A percentile compares a stretch with the other conserved stretches of the same genome.
Evolutionary conservation across 2,329 filamentous ascomycete genomes (phyloP).

Genomic region (Exserohilum turcica): DNA sequence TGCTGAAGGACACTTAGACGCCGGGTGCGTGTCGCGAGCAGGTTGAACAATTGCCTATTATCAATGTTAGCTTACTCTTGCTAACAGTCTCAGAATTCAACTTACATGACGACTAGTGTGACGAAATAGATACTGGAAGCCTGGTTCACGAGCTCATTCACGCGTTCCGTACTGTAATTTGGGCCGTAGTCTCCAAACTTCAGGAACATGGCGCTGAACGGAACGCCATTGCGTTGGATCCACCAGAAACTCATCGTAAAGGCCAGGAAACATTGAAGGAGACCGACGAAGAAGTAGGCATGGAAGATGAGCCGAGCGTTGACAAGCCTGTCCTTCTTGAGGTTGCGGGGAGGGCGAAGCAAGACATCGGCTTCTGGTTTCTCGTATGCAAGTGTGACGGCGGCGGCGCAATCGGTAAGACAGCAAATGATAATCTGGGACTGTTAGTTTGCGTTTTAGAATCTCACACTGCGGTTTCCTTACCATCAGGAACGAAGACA

Average conservation of each 20-base stretch:
- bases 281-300: conserved; percentile 72
- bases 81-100: not conserved
- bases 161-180: conserved; percentile 31
- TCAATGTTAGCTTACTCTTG: conserved; percentile 9
- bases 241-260: conserved; percentile 57
- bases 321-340: conserved; percentile 73
- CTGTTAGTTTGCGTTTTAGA: not conserved
- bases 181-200: conserved; percentile 38
- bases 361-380: conserved; percentile 77
- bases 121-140: conserved; percentile 80
- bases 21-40: conserved; percentile 69
- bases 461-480: not conserved
- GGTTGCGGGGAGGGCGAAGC: conserved; percentile 68
- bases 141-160: conserved; percentile 60
- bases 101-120: conserved; percentile 77
- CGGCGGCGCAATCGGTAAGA: conserved; percentile 70
- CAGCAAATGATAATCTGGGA: conserved; percentile 56
- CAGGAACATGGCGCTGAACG: conserved; percentile 72
- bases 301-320: conserved; percentile 74
- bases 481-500: conserved; percentile 72
- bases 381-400: conserved; percentile 76
- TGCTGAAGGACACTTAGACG: conserved; percentile 71
- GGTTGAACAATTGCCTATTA: conserved; percentile 72
- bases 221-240: conserved; percentile 55
- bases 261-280: conserved; percentile 52